phyloP scores from a whole-genome alignment of 805 yeast genomes.

The Yamadazyma kitorensis region DNA sequence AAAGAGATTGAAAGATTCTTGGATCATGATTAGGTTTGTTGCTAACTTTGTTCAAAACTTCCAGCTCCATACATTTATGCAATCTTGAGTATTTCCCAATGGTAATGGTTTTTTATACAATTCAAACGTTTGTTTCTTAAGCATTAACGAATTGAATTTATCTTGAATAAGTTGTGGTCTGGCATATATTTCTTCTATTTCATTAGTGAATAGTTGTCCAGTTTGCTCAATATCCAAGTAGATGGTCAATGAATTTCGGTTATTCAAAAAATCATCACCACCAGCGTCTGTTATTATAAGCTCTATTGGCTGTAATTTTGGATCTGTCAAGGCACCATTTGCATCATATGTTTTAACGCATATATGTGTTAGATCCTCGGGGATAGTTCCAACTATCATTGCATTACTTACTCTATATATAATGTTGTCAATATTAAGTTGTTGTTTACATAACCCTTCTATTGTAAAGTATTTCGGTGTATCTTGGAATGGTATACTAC shows the following conservation, averaged over 20 bases:
- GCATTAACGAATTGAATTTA: conserved; percentile 1
- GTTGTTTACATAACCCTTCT: conserved; percentile 3
- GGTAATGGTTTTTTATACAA: conserved; percentile 8
- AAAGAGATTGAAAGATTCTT: conserved; percentile 5
- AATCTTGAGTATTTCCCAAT: conserved; percentile 1
- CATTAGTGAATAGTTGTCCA: neutral
- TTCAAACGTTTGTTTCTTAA: neutral
- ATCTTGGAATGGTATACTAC: conserved; percentile 3
- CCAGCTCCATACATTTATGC: conserved; percentile 11
- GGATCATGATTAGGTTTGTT: no score
- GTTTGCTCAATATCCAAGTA: neutral
- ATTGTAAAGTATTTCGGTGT: conserved; percentile 1
- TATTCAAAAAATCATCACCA: conserved; percentile 1
- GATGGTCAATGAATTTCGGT: conserved; percentile 2
- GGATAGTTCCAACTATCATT: conserved; percentile 22
- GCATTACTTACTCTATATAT: conserved; percentile 20
- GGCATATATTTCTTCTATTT: conserved; percentile 9
- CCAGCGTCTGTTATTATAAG: conserved; percentile 17
- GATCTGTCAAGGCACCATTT: conserved; percentile 15
- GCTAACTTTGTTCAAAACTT: conserved; percentile 1
- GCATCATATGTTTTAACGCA: conserved; percentile 26
- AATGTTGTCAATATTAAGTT: conserved; percentile 9
- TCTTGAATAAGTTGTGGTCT: conserved; percentile 4
- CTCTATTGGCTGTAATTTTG: conserved; percentile 22
- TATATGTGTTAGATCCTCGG: conserved; percentile 22